Evolutionary conservation across 2,329 filamentous ascomycete species (phyloP), one percentile per base, ranked within the genome.

Genomic region (Cephalotrichum gorgonifer): DNA sequence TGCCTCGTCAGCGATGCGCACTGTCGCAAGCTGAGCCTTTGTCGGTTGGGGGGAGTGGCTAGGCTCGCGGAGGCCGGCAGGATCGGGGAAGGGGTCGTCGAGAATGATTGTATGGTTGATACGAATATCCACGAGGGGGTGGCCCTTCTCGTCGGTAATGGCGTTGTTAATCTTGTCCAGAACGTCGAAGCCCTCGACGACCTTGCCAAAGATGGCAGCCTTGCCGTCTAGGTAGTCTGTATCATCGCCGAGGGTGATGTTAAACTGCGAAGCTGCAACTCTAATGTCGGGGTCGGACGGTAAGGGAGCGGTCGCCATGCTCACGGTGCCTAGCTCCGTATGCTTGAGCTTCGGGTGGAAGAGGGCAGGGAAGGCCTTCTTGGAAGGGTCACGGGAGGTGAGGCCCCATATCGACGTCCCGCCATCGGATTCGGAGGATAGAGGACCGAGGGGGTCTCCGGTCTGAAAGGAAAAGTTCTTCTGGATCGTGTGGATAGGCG

Each of bases 401-500:
- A 88, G 65, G 39, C 89, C 89, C 91, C 91, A 97, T 71, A 97
- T 88, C 41, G 88, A 95, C 44, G 83, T 86, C 55, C 93, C 91
- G 56, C 91, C 91, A 78, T 97, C 88, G 58, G 90, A 95, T 43
- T 89, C 81, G 57, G 79, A 72, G 14, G 88, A 87, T 50, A 85
- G 79, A 12, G 90, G 91, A 12, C 93, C 91, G 48, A 97, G 82
- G 12, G 91, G 91, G 61, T 97, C 93, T 63, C 91, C 91, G 28
- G 88, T 94, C 67, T 97, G 91, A 68, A 95, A 95, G 53, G 90
- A 95, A 68, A 96, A 97, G 67, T 88, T 83, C 64, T 91, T 93
- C 63, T 96, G 93, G 33, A 98, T 80, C 56, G 85, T 89, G 70
- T 96, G 88, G 49, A 97, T 72, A 25, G 91, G 93, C 6, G 89